Percentiles rank a stretch among this genome's conserved stretches.
Conservation (phyloP, 108 stramenopile genomes). For the Conticribra guillardii region DNA sequence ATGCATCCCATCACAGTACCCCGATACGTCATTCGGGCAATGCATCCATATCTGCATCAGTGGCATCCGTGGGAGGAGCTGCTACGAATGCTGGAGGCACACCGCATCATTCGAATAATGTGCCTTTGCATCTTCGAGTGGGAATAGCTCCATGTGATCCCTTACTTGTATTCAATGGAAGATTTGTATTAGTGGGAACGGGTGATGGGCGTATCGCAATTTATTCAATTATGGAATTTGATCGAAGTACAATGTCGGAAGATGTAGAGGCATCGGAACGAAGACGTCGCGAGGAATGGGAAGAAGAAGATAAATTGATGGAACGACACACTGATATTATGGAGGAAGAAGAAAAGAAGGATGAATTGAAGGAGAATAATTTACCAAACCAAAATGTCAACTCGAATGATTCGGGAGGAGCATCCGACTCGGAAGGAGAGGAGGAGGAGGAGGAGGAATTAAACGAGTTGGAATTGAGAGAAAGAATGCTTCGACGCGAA, state of each 20-base stretch:
- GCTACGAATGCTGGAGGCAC: background rate
- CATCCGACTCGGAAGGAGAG: background rate
- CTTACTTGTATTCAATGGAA: constrained; percentile 28
- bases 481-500: constrained; percentile 18
- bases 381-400: background rate
- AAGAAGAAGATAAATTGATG: constrained; percentile 44
- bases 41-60: constrained; percentile 29
- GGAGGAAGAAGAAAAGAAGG: constrained; percentile 18
- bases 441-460: constrained; percentile 30
- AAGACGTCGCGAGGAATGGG: constrained; percentile 36
- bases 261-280: constrained; percentile 42
- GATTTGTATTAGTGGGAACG: constrained; percentile 32
- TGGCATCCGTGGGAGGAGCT: constrained; percentile 22
- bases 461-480: constrained; percentile 28
- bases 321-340: background rate
- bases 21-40: constrained; percentile 17
- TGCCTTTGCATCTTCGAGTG: constrained; percentile 32
- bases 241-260: constrained; percentile 10
- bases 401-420: background rate
- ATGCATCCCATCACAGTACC: constrained; percentile 3
- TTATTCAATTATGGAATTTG: constrained; percentile 36
- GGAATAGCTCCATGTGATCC: constrained; percentile 41
- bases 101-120: background rate
- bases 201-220: constrained; percentile 40
- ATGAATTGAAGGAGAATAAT: constrained; percentile 5